phyloP scores from a whole-genome alignment of 257 asterid genomes.

The Solanum habrochaites region DNA sequence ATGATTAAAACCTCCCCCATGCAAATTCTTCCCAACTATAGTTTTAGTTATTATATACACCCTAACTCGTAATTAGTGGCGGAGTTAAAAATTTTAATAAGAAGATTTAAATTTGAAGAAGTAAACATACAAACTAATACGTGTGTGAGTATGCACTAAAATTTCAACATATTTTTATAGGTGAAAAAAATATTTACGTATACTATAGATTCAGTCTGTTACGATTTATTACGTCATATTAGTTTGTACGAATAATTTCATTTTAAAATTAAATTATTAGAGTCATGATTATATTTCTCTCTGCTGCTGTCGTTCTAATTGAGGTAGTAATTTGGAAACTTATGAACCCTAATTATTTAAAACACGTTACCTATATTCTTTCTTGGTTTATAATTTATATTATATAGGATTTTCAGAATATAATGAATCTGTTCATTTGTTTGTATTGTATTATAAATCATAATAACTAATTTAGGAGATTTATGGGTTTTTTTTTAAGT shows the following conservation, averaged over 20 bases:
- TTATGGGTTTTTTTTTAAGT: rapidly evolving
- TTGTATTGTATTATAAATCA: background rate
- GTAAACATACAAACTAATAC: background rate
- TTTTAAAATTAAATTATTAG: background rate
- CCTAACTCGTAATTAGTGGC: background rate
- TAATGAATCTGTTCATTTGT: background rate
- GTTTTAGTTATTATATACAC: background rate
- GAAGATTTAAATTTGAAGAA: no score
- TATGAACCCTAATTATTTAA: background rate
- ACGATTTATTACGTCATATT: background rate
- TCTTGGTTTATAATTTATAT: background rate
- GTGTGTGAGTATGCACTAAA: background rate
- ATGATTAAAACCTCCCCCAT: background rate
- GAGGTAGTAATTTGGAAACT: background rate
- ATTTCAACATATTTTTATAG: background rate
- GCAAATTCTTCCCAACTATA: background rate
- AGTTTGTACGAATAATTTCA: background rate
- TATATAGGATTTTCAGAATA: background rate
- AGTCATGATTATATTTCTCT: background rate
- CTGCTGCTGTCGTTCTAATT: background rate
- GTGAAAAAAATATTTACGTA: background rate
- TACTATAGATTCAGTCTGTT: background rate
- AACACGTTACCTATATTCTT: background rate
- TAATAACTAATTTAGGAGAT: background rate
- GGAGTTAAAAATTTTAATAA: background rate